Evolutionary conservation across 225 moss, liverwort and hornwort genomes (phyloP).

Genomic region (Marchantia polymorpha): DNA sequence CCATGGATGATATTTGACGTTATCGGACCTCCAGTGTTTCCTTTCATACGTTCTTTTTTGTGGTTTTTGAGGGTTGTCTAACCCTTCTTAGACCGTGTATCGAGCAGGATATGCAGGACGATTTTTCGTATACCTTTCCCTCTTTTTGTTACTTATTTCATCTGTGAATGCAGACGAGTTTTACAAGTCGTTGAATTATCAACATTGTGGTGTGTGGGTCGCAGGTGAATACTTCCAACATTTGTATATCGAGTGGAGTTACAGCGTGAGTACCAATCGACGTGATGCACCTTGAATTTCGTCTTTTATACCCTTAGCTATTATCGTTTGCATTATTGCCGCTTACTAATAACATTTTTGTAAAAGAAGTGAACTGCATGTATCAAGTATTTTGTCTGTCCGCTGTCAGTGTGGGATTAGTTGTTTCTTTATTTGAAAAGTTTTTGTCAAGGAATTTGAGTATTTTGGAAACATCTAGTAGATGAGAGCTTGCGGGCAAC

Average conservation of each 20-base stretch:
- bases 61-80: neutral
- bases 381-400: too few relatives aligned
- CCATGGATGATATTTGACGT: neutral
- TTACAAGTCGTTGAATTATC: neutral
- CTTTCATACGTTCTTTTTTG: neutral
- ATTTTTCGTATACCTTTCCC: neutral
- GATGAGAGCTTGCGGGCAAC: too few relatives aligned
- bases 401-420: too few relatives aligned
- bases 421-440: too few relatives aligned
- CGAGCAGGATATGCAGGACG: neutral
- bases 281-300: neutral
- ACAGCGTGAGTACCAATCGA: conserved; percentile 60
- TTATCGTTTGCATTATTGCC: too few relatives aligned
- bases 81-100: neutral
- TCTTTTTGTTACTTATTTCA: neutral
- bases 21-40: neutral
- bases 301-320: too few relatives aligned
- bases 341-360: too few relatives aligned
- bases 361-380: too few relatives aligned
- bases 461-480: too few relatives aligned
- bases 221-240: conserved; percentile 73
- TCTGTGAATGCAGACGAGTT: neutral
- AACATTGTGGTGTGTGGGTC: conserved; percentile 1
- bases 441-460: too few relatives aligned
- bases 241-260: conserved; percentile 97